Percentiles rank a stretch among this genome's conserved stretches.
Conservation (phyloP, 2,329 filamentous ascomycete species). For the Exophiala oligosperma region DNA sequence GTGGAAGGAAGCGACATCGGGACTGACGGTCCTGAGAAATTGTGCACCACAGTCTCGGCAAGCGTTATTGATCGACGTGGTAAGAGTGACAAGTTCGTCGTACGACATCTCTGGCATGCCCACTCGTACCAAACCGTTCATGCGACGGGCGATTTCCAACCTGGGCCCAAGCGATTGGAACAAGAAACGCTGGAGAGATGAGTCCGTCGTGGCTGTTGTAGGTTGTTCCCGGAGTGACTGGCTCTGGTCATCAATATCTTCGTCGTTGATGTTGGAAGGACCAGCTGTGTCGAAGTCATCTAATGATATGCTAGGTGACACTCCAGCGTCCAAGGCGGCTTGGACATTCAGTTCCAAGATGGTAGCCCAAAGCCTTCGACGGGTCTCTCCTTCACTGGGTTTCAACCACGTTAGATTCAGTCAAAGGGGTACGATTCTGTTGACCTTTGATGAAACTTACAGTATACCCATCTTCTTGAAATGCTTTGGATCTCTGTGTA, state of each 20-base stretch:
- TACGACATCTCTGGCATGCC: conserved; percentile 33
- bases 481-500: conserved; percentile 35
- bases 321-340: conserved; percentile 34
- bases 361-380: conserved; percentile 37
- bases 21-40: conserved; percentile 24
- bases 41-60: conserved; percentile 27
- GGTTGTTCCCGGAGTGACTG: conserved; percentile 38
- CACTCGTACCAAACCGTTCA: conserved; percentile 32
- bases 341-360: conserved; percentile 37
- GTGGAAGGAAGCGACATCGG: conserved; percentile 31
- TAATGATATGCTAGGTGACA: conserved; percentile 32
- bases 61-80: conserved; percentile 29
- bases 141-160: conserved; percentile 24
- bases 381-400: conserved; percentile 24
- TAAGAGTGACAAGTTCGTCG: conserved; percentile 32
- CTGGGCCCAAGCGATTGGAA: conserved; percentile 25
- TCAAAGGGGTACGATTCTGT: not conserved
- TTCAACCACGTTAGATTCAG: not conserved
- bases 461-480: conserved; percentile 23
- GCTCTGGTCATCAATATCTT: conserved; percentile 30
- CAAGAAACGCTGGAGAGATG: conserved; percentile 29
- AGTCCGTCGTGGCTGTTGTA: conserved; percentile 31
- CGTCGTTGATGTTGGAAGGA: conserved; percentile 30
- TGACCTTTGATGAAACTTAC: not conserved
- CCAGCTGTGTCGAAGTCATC: conserved; percentile 35